Evolutionary conservation across 2,329 filamentous ascomycete genomes (phyloP).

Genomic region (Didymella lethalis): DNA sequence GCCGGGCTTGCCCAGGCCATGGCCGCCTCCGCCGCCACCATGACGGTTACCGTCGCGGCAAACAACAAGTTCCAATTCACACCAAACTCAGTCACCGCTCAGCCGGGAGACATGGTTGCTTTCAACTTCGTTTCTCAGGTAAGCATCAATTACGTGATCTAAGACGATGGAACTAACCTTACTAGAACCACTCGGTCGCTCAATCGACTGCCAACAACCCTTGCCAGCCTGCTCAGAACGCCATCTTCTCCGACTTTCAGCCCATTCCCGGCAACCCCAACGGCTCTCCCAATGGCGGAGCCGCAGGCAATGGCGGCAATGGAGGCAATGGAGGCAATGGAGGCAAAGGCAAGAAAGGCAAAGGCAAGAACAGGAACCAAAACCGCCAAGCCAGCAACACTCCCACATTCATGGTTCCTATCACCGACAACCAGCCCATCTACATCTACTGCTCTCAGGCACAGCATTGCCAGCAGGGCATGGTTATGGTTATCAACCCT

Average conservation of each 20-base stretch:
- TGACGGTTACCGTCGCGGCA: conserved; percentile 42
- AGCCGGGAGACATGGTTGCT: conserved; percentile 40
- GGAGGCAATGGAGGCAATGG: too few relatives aligned
- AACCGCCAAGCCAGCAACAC: conserved; percentile 34
- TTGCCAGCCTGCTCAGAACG: conserved; percentile 36
- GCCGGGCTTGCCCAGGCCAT: conserved; percentile 37
- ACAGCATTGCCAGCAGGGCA: conserved; percentile 74
- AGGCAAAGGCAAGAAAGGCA: conserved; percentile 10
- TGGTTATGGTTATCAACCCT: conserved; percentile 76
- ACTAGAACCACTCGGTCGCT: conserved; percentile 40
- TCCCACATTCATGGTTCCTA: conserved; percentile 40
- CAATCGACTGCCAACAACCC: conserved; percentile 37
- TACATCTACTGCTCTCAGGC: conserved; percentile 79
- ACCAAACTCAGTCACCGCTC: conserved; percentile 37
- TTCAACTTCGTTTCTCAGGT: conserved; percentile 39
- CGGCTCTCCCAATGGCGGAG: conserved; percentile 23
- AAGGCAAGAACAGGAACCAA: conserved; percentile 28
- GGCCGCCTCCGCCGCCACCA: conserved; percentile 37
- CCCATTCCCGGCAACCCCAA: conserved; percentile 32
- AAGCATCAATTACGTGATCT: neutral
- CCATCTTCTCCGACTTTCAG: conserved; percentile 43
- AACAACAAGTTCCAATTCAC: conserved; percentile 44
- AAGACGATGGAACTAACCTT: neutral
- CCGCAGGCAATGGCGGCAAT: too few relatives aligned
- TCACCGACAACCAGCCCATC: conserved; percentile 65